Conservation (phyloP, 305 asterid species). For the Fraxinus xanthoxyloides region DNA sequence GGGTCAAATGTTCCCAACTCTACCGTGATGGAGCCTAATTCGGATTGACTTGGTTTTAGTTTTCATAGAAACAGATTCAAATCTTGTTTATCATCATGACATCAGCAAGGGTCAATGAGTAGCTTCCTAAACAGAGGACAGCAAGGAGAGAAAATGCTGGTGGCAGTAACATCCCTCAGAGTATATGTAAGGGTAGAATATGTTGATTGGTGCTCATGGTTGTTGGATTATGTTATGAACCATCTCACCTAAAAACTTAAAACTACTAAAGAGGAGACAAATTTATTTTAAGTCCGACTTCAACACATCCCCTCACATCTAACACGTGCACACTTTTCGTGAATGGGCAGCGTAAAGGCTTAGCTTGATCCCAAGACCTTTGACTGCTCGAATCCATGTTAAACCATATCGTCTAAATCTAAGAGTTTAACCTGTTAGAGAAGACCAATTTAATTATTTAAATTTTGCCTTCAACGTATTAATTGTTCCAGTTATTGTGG, state of each 20-base stretch:
- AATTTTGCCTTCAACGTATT: background rate
- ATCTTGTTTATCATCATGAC: background rate
- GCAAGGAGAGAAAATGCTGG: background rate
- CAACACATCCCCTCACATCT: background rate
- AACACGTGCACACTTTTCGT: background rate
- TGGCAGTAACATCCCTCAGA: background rate
- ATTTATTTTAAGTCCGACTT: background rate
- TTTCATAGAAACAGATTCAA: background rate
- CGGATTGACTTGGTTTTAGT: background rate
- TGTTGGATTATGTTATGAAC: background rate
- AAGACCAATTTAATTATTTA: background rate
- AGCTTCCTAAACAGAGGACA: background rate
- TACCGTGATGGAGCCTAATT: background rate
- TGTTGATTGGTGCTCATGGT: background rate
- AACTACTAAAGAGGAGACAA: background rate
- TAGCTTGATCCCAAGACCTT: background rate
- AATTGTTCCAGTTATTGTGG: background rate
- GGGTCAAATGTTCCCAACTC: background rate
- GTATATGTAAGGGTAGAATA: background rate
- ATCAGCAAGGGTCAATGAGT: background rate
- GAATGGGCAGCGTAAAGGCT: background rate
- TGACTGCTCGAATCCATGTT: background rate
- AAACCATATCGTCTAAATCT: background rate
- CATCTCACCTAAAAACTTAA: background rate
- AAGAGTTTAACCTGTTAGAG: background rate